These are phyloP conservation scores for Penicillium sp. DNA, from an alignment of 2,329 filamentous ascomycete genomes.

Conservation along the genomic window DNA sequence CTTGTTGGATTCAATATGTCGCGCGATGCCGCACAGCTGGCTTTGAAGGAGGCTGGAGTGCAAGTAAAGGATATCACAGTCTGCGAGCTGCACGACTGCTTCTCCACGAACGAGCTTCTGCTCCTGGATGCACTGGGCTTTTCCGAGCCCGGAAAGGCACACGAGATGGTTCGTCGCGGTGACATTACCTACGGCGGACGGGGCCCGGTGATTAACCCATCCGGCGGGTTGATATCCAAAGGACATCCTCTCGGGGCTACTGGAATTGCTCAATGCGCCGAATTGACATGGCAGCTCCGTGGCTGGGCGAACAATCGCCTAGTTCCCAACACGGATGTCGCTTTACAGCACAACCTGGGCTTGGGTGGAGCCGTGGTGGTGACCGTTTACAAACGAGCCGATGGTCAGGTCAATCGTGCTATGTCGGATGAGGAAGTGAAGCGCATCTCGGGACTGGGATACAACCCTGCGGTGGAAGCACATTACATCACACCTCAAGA, in stretches of 20 bases:
- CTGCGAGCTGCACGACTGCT: conserved; percentile 94
- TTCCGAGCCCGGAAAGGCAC: conserved; percentile 76
- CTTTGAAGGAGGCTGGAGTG: conserved; percentile 68
- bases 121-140: conserved; percentile 83
- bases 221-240: conserved; percentile 90
- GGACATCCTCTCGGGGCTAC: conserved; percentile 92
- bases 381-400: conserved; percentile 84
- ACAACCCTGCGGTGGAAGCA: conserved; percentile 88
- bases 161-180: conserved; percentile 81
- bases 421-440: conserved; percentile 66
- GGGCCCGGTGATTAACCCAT: conserved; percentile 78
- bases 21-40: conserved; percentile 65
- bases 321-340: conserved; percentile 66
- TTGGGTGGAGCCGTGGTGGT: conserved; percentile 88
- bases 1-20: conserved; percentile 89
- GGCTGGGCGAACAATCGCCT: conserved; percentile 95
- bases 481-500: conserved; percentile 82
- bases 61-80: conserved; percentile 70
- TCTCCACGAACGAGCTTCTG: conserved; percentile 91
- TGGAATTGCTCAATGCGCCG: conserved; percentile 91
- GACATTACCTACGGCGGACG: conserved; percentile 87
- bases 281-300: conserved; percentile 91
- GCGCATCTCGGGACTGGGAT: conserved; percentile 69
- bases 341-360: conserved; percentile 90
- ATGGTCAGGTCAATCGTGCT: conserved; percentile 64